Evolutionary conservation across 495 filamentous ascomycete species (phyloP), one percentile per base, ranked within the genome.

Genomic region (Astrocystis sublimbata): DNA sequence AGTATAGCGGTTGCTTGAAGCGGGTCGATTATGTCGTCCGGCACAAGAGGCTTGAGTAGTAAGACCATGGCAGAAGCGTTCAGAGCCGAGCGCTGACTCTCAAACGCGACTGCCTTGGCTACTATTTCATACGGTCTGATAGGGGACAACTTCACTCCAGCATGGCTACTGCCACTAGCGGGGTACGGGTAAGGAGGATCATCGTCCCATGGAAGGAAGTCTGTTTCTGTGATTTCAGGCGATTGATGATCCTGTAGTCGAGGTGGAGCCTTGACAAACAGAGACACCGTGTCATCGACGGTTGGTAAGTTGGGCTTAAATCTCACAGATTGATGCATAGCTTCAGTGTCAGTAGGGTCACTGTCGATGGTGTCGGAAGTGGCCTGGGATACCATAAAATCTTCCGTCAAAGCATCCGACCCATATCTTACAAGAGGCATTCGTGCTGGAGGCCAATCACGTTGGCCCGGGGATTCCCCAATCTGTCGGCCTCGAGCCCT

Each of bases 1-100:
- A 90, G 79, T 42, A 91, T 82, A 28, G 81, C 81, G 1, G 69
- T 65, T 8, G 79, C 79, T 64, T 81, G 81, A 54, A 76, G 68
- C 6, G 62, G 59, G 66, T 84, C 80, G 52, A 85, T 75, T 33
- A 82, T 66, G n/a, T 73, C 71, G 15, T 75, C 65, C 0, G 81
- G 76, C 1, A 85, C 64, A 19, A 84, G 73, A 0, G 83, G 80
- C n/a, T 77, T 78, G 6, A 84, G 70, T 0, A 84, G 72, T 4
- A 84, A 75, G 24, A 85, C 61, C 30, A 85, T 83, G 24, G 78
- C 77, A 6, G 81, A 75, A 0, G 81, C 81, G 45, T 82, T 80
- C 8, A 83, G 63, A 26, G 78, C 71, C 0, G 79, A 79, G 0
- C 70, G 72, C 36, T 72, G 77, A 31, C 71, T 66, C 61, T 83